Percentiles rank a stretch among this genome's conserved stretches.
These are phyloP conservation scores for Cystobasidium ongulense DNA, from an alignment of 768 basidiomycete species.

Conservation along the genomic window DNA sequence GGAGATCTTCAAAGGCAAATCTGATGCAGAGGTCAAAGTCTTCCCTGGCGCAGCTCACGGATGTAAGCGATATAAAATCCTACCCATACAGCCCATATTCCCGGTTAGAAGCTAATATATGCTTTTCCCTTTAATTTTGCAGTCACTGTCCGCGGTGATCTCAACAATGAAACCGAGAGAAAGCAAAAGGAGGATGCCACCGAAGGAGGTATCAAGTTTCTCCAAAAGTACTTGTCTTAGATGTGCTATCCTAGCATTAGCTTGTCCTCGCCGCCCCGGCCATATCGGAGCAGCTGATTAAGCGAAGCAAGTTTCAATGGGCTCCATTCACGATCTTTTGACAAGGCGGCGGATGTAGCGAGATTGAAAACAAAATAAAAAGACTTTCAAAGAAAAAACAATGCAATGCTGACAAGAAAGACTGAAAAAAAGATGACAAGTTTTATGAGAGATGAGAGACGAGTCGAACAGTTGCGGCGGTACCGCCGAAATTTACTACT, in stretches of 20 bases:
- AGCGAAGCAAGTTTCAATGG: too few species aligned
- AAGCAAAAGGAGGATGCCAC: conserved; percentile 8
- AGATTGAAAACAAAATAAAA: too few species aligned
- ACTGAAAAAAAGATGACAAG: too few species aligned
- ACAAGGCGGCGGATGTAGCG: too few species aligned
- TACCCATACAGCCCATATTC: neutral
- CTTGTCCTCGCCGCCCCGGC: too few species aligned
- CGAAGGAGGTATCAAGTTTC: conserved; percentile 13
- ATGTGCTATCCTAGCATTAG: neutral
- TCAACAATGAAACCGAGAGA: conserved; percentile 12
- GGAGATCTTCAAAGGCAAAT: conserved; percentile 20
- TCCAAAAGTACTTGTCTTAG: conserved; percentile 17
- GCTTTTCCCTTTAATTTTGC: neutral
- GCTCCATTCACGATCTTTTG: too few species aligned
- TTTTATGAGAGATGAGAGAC: too few species aligned
- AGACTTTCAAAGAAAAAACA: too few species aligned
- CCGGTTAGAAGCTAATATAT: neutral
- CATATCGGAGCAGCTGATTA: too few species aligned
- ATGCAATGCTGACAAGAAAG: too few species aligned
- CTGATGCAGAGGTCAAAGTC: neutral
- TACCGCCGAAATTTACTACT: too few species aligned
- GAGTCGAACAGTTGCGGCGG: too few species aligned
- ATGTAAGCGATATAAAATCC: neutral
- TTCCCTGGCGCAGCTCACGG: conserved; percentile 23
- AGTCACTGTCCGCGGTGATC: conserved; percentile 21